Evolutionary conservation across 805 yeast genomes (phyloP), one percentile per base, ranked within the genome.

Genomic region (Brettanomyces custersianus): DNA sequence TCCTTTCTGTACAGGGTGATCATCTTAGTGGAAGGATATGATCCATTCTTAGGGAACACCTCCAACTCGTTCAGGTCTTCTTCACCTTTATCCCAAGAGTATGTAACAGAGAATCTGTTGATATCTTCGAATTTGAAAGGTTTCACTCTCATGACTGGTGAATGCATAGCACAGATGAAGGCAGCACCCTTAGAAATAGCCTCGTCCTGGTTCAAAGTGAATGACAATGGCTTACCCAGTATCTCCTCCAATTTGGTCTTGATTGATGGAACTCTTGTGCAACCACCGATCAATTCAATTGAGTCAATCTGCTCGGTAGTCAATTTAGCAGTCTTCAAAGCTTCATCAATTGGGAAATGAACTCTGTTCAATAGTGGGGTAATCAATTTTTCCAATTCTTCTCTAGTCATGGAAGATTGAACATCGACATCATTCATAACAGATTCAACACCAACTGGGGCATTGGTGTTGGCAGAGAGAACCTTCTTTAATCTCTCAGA

Each of bases 181-280:
- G 98, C 96, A 54, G 95, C 94, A 71, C 99, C 99, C 65, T 90
- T 85, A 39, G 98, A 97, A 60, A 90, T 82, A 45, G 98, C 96
- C 74, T 92, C 99, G 60, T 92, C 99, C 70, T 88, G 96, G 75
- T 92, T 92, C 66, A 94, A 77, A 51, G 97, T 94, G 71, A 83
- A 82, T 28, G 96, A 84, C 59, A 92, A 71, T 52, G 69, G 80
- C 68, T 83, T 83, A 61, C 84, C 84, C 60, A 92, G 86, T 47
- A 83, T 70, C 57, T 80, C 83, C 50, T 81, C 50, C 51, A 92
- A 72, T 57, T 74, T 80, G 50, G 79, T 74, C 74, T 92, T 92
- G 60, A 92, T 70, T 38, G 83, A 67, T 60, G 99, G 99, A 48
- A 92, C 94, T 74, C 99, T 87, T 50, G 96, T 84, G 61, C 94